phyloP scores from a whole-genome alignment of 768 basidiomycete genomes.

The Termitomyces sp. region DNA sequence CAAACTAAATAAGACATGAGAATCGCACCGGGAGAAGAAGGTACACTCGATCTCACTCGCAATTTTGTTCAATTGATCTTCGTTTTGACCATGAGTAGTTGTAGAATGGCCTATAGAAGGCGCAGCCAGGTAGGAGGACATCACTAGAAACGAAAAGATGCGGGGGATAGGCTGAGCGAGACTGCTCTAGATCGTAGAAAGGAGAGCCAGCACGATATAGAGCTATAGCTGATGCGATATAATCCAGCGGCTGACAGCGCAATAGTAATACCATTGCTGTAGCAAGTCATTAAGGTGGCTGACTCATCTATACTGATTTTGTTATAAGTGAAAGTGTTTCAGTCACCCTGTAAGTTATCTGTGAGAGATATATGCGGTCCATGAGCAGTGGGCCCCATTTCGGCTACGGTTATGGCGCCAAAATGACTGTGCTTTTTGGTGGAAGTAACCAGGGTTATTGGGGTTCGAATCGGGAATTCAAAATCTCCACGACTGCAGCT shows the following conservation, averaged over 20 bases:
- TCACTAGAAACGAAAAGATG: background rate
- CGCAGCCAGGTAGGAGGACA: background rate
- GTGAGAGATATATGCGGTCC: background rate
- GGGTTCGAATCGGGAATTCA: background rate
- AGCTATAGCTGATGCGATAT: background rate
- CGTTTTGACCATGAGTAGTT: background rate
- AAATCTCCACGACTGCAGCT: background rate
- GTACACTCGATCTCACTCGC: background rate
- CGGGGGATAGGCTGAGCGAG: no score
- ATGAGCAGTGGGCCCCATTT: background rate
- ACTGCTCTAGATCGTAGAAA: background rate
- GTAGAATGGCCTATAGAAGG: background rate
- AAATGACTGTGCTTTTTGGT: no score
- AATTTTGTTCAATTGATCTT: background rate
- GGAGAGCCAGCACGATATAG: background rate
- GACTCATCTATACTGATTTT: background rate
- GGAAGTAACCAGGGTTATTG: no score
- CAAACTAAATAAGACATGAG: conserved; percentile 12
- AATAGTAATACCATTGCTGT: background rate
- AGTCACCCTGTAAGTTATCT: background rate
- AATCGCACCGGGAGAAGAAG: background rate
- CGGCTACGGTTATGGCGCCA: background rate
- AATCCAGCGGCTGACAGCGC: background rate
- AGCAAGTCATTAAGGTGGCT: background rate
- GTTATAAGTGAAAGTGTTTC: background rate